Percentiles rank a stretch among this genome's conserved stretches.
phyloP scores from a whole-genome alignment of 208 protist species.

The Trypanosoma grayi region DNA sequence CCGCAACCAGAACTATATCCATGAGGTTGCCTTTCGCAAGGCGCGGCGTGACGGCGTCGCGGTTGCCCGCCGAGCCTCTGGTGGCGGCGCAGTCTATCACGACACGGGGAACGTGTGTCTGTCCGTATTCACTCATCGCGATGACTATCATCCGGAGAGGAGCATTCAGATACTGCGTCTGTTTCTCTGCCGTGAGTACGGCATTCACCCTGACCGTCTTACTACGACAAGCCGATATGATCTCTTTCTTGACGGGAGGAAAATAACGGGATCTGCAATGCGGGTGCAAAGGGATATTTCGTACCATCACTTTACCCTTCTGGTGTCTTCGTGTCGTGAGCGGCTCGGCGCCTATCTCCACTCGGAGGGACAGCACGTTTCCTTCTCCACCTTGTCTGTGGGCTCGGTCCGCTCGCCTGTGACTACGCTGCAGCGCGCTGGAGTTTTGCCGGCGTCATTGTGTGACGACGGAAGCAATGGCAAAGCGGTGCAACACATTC shows the following conservation, averaged over 20 bases:
- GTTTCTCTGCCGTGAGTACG: conserved; percentile 40
- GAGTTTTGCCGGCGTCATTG: conserved; percentile 7
- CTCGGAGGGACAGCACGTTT: conserved; percentile 43
- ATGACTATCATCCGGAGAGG: conserved; percentile 63
- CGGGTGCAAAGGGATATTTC: conserved; percentile 80
- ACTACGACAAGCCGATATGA: conserved; percentile 76
- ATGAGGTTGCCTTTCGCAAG: conserved; percentile 55
- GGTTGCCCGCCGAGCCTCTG: conserved; percentile 73
- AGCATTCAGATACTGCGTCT: conserved; percentile 69
- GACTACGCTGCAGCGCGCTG: conserved; percentile 45
- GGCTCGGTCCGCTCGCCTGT: conserved; percentile 69
- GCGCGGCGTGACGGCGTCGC: conserved; percentile 38
- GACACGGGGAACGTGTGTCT: conserved; percentile 80
- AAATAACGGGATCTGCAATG: conserved; percentile 89
- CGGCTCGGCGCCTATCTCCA: conserved; percentile 52
- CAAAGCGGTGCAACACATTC: conserved; percentile 17
- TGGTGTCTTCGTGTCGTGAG: conserved; percentile 44
- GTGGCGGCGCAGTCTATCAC: conserved; percentile 86
- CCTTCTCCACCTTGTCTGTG: conserved; percentile 50
- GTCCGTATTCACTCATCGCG: conserved; percentile 76
- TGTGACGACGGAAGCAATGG: neutral
- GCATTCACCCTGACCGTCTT: conserved; percentile 35
- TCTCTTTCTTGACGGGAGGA: conserved; percentile 77
- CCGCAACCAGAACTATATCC: conserved; percentile 77
- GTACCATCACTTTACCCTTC: conserved; percentile 86